These are phyloP conservation scores for Dissoconium aciculare DNA, from an alignment of 2,329 filamentous ascomycete genomes.

Conservation along the genomic window DNA sequence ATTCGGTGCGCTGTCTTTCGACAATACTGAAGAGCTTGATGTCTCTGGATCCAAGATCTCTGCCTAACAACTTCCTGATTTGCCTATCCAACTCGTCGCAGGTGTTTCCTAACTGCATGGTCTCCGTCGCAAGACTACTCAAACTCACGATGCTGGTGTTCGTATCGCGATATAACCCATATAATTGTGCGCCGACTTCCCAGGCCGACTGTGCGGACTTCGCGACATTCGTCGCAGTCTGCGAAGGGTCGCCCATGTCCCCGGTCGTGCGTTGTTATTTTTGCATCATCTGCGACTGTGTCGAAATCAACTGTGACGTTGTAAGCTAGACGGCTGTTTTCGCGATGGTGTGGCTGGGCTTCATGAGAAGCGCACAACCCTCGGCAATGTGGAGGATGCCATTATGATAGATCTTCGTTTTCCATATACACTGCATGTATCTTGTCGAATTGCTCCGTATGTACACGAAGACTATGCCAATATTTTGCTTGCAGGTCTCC, in stretches of 20 bases:
- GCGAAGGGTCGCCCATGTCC: constrained; percentile 3
- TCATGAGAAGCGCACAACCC: too few species aligned
- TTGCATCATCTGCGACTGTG: too few species aligned
- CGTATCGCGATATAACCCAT: background rate
- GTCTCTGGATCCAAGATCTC: background rate
- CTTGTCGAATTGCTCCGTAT: too few species aligned
- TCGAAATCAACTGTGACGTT: too few species aligned
- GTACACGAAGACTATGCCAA: too few species aligned
- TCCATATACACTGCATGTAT: too few species aligned
- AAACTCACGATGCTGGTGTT: background rate
- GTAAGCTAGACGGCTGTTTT: too few species aligned
- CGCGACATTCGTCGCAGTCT: background rate
- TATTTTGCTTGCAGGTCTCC: too few species aligned
- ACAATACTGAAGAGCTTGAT: background rate
- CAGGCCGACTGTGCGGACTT: background rate
- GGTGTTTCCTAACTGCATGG: background rate
- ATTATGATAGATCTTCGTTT: too few species aligned
- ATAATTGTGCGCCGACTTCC: background rate
- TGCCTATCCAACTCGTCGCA: background rate
- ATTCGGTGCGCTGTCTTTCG: background rate
- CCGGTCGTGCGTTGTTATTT: background rate
- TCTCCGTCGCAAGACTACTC: background rate
- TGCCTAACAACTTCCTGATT: background rate
- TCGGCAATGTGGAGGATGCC: too few species aligned
- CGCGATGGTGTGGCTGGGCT: too few species aligned